A percentile compares a stretch with the other conserved stretches of the same genome.
phyloP scores from a whole-genome alignment of 2,329 filamentous ascomycete species.

The Aspergillus sp. region DNA sequence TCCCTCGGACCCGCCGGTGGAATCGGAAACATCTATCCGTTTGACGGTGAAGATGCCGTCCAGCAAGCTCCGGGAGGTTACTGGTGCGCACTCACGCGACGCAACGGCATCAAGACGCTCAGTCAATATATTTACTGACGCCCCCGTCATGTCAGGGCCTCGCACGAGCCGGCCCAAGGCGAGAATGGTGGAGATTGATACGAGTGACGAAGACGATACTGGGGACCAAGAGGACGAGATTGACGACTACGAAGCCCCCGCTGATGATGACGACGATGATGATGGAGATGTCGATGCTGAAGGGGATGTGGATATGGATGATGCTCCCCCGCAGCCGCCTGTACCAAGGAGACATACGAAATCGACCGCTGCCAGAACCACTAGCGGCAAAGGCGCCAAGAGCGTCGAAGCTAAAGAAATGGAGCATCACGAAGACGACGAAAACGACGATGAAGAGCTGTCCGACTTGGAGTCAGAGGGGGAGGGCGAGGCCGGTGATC shows the following conservation, averaged over 20 bases:
- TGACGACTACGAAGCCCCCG: constrained; percentile 29
- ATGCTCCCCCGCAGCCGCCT: constrained; percentile 31
- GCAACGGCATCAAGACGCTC: constrained; percentile 18
- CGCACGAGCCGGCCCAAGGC: constrained; percentile 38
- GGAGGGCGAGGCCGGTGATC: constrained; percentile 41
- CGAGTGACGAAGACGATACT: constrained; percentile 41
- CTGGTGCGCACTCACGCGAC: constrained; percentile 19
- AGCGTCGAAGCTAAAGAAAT: constrained; percentile 41
- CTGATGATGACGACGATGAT: constrained; percentile 25
- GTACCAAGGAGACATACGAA: constrained; percentile 28
- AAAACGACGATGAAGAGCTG: constrained; percentile 31
- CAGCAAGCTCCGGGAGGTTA: constrained; percentile 41
- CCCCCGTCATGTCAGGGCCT: constrained; percentile 37
- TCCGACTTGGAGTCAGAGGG: constrained; percentile 39
- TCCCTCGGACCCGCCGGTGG: constrained; percentile 24
- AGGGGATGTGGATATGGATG: constrained; percentile 38
- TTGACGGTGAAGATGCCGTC: constrained; percentile 43
- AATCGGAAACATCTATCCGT: constrained; percentile 34
- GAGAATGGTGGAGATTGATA: constrained; percentile 36
- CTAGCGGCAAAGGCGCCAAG: constrained; percentile 28
- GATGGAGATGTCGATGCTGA: constrained; percentile 26
- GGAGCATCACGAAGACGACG: constrained; percentile 28
- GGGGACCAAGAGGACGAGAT: constrained; percentile 37
- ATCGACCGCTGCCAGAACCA: constrained; percentile 24
- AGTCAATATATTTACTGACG: constrained; percentile 38